A percentile compares a stretch with the other conserved stretches of the same genome.
phyloP scores from a whole-genome alignment of 257 asterid genomes.

The Solanum boliviense region DNA sequence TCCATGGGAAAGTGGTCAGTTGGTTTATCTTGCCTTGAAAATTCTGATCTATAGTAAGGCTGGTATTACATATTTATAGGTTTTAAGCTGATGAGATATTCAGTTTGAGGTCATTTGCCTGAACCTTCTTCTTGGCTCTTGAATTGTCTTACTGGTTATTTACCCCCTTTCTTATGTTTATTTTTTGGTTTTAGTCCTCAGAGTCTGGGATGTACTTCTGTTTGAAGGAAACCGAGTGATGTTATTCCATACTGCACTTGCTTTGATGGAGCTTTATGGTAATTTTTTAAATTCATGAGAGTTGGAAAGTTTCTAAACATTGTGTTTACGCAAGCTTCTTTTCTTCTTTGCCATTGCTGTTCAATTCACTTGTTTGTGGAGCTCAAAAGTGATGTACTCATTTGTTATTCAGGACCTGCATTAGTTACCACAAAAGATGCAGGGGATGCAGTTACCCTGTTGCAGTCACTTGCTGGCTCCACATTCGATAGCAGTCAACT shows the following conservation, averaged over 20 bases:
- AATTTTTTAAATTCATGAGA: slow-evolving; percentile 11
- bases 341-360: not conserved
- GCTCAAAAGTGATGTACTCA: not conserved
- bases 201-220: slow-evolving; percentile 95
- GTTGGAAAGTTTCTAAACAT: not conserved
- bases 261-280: slow-evolving; percentile 89
- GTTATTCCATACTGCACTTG: slow-evolving; percentile 85
- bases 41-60: not conserved
- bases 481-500: slow-evolving; percentile 96
- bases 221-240: slow-evolving; percentile 87
- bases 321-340: not conserved
- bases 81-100: not conserved
- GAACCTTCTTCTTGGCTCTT: not conserved
- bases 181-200: slow-evolving; percentile 54
- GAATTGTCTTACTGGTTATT: not conserved
- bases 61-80: not conserved
- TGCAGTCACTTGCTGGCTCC: slow-evolving; percentile 87
- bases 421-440: slow-evolving; percentile 92
- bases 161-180: not conserved
- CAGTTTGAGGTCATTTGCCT: not conserved
- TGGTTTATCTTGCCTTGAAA: not conserved
- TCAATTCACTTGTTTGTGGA: slow-evolving; percentile 8
- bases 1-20: slow-evolving; percentile 97
- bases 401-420: slow-evolving; percentile 68
- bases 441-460: slow-evolving; percentile 83